Evolutionary conservation across 192 early-diverging fungal genomes (phyloP), one percentile per base, ranked within the genome.

Genomic region (Piromyces finnis): DNA sequence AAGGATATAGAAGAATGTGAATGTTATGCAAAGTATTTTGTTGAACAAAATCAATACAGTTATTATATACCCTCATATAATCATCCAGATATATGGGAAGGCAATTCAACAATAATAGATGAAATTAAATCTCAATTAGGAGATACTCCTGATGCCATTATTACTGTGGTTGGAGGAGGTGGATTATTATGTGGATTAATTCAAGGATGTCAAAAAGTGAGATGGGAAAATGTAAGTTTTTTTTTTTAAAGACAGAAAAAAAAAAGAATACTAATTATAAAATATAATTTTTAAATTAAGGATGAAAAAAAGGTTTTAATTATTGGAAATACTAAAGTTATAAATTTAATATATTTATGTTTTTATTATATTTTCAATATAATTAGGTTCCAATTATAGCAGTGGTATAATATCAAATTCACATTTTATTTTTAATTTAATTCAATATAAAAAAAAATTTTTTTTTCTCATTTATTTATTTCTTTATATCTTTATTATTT

Each of bases 141-240:
- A 29, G 85, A 84, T 29, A 84, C 88, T 14, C 93, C 93, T 12
- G 88, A 88, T 27, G 93, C 88, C 5, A 87, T 94, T 35, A 83
- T 94, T 77, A 87, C 87, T 36, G 82, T 88, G 4, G 92, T 94
- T 9, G 93, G 93, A 11, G 92, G 93, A 32, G 93, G 93, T 29
- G 93, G 90, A 0, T 81, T 92, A 80, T 83, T 94, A 32, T 90
- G 90, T 28, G 93, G 93, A 16, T 79, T 94, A 16, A 88, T 94
- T 79, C 85, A 86, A 29, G 93, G 93, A 0, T 82, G 90, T 16
- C 87, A 90, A 59, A 85, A 83, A 77, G 86, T 86, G 77, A 87
- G 85, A 0, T 92, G 92, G 92, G 82, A 86, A 59, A 85, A 89
- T 29, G 85, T 82, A 35, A 7, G 12, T 35, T 7, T 35, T 7